phyloP scores from a whole-genome alignment of 2,329 filamentous ascomycete species.

The Aspergillus alliaceus region DNA sequence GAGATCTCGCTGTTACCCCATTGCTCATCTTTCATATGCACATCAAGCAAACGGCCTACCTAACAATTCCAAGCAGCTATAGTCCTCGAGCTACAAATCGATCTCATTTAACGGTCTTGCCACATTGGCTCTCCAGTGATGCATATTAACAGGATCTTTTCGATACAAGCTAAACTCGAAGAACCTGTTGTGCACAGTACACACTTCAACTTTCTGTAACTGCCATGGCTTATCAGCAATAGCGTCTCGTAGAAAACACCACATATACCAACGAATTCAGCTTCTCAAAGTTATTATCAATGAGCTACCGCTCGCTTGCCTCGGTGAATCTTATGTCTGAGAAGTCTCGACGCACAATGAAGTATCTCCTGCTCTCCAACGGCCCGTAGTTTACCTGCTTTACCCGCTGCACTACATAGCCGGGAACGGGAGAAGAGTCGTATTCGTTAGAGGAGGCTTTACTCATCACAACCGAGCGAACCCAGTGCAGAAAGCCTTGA shows the following conservation, averaged over 20 bases:
- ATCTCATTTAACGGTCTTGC: neutral
- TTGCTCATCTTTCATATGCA: too few species aligned
- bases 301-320: neutral
- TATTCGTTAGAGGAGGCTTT: neutral
- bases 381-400: neutral
- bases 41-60: too few species aligned
- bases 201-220: neutral
- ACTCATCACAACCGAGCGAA: neutral
- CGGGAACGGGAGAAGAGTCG: neutral
- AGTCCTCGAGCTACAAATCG: neutral
- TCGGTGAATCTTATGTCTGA: neutral
- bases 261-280: neutral
- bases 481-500: neutral
- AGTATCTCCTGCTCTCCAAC: neutral
- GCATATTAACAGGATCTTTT: neutral
- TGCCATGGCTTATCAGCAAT: neutral
- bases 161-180: neutral
- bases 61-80: neutral
- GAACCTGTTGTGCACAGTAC: neutral
- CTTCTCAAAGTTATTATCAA: neutral
- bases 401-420: neutral
- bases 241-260: neutral
- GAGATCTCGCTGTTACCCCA: too few species aligned
- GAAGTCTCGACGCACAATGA: neutral
- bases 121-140: neutral